Conservation (phyloP, 2,329 filamentous ascomycete genomes). For the Pseudomassariella vexata region DNA sequence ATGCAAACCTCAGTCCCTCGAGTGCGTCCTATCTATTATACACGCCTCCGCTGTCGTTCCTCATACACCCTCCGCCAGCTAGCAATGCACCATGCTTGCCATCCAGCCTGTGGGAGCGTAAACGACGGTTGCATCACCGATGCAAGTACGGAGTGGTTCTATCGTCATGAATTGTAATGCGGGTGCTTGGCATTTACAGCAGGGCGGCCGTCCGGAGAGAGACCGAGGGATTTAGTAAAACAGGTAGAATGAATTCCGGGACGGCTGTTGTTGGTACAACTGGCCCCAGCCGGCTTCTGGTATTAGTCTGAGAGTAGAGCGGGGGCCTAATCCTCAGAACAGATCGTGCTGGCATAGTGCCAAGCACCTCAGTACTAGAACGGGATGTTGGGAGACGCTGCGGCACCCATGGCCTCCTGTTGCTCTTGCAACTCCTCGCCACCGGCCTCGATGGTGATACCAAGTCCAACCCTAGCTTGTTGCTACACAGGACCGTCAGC, state of each 20-base stretch:
- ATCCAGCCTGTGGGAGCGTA: too few species aligned
- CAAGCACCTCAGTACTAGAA: too few species aligned
- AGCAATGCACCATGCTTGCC: too few species aligned
- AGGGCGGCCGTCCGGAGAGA: not conserved
- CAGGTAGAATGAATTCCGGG: slow-evolving; percentile 4
- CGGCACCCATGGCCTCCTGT: slow-evolving; percentile 57
- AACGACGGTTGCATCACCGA: slow-evolving; percentile 3
- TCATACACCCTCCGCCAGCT: not conserved
- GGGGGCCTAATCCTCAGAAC: slow-evolving; percentile 3
- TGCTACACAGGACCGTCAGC: slow-evolving; percentile 53
- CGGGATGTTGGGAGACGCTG: slow-evolving; percentile 54
- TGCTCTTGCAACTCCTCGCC: slow-evolving; percentile 84
- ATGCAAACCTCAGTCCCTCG: slow-evolving; percentile 9
- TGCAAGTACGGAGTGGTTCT: slow-evolving; percentile 5
- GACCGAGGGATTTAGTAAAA: slow-evolving; percentile 3
- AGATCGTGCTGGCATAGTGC: not conserved
- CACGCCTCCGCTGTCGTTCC: slow-evolving; percentile 2
- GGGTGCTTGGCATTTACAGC: not conserved
- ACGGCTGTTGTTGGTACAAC: too few species aligned
- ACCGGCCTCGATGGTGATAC: slow-evolving; percentile 83
- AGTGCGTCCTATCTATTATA: slow-evolving; percentile 10
- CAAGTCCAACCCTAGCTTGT: slow-evolving; percentile 89
- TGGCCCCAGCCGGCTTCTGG: not conserved
- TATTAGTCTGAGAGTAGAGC: not conserved
- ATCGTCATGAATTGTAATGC: slow-evolving; percentile 5